Base-by-base conservation (phyloP, 2,329 filamentous ascomycete genomes). In the Nemania sp. region DNA sequence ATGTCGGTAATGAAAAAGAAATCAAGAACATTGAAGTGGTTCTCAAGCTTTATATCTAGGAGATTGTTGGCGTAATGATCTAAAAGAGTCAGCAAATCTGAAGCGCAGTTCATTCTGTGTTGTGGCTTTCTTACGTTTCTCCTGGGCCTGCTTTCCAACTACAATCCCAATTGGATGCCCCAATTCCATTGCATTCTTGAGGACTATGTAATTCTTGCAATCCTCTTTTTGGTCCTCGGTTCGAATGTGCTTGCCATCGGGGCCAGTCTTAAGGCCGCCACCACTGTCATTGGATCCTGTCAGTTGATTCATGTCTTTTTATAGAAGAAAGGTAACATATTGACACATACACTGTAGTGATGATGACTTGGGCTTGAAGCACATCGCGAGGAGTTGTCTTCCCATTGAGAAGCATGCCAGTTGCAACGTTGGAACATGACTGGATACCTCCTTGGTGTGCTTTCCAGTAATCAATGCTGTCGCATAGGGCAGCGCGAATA, bases 1-100 rank as follows among this genome's bases (percentile, higher is more conserved):
- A 91, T 78, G 50, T 88, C 78, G 0, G 87, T 89, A 12, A 90
- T 77, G 50, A 87, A 84, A 71, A 90, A 92, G 72, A 81, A 87
- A n/a, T 80, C 88, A 43, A 92, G 77, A 0, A 91, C 85, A 57
- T 83, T 86, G 67, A 87, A 92, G 0, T 80, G 76, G 59, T 87
- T 79, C 0, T 83, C 82, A 7, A 87, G 76, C 25, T 78, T 75
- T 1, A 79, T 80, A 0, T 79, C 77, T 77, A 20, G 79, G 71
- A 3, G 72, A 70, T 63, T 87, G 84, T 54, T 80, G 72, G n/a
- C 87, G 81, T 69, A 42, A 6, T 1, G 15, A 3, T 55, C 55
- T 61, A 46, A 15, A 12, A 25, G 13, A 34, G 21, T 61, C 11
- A 61, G 53, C 18, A 50, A 10, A 35, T 25, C 21, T 20, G 21